Conservation (phyloP, 371 early-diverging fungal genomes). For the Basidiobolus meristosporus region DNA sequence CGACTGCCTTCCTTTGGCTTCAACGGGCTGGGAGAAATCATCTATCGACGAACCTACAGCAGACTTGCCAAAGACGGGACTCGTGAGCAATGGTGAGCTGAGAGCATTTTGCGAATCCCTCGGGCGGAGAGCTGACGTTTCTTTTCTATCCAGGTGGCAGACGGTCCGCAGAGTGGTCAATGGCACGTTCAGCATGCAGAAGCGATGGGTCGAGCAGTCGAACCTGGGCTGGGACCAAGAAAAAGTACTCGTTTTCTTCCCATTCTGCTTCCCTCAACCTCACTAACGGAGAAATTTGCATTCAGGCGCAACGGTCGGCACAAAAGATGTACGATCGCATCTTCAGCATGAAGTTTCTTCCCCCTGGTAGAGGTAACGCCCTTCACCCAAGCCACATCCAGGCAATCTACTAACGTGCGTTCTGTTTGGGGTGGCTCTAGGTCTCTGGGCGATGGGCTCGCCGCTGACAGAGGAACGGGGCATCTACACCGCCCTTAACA, state of each 20-base stretch:
- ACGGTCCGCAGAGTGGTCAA: slow-evolving; percentile 16
- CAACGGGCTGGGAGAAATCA: slow-evolving; percentile 19
- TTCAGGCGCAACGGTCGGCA: slow-evolving; percentile 9
- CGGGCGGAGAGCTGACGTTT: neutral
- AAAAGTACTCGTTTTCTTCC: too few relatives aligned
- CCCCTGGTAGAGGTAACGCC: slow-evolving; percentile 12
- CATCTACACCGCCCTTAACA: slow-evolving; percentile 14
- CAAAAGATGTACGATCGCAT: slow-evolving; percentile 16
- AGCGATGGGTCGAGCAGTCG: slow-evolving; percentile 9
- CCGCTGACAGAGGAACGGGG: slow-evolving; percentile 14
- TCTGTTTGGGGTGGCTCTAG: too few relatives aligned
- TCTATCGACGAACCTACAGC: slow-evolving; percentile 14
- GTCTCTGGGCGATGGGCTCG: slow-evolving; percentile 19
- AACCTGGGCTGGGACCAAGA: slow-evolving; percentile 9
- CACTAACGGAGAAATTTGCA: too few relatives aligned
- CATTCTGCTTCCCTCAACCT: too few relatives aligned
- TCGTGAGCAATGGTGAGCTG: slow-evolving; percentile 9
- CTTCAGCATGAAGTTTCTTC: slow-evolving; percentile 18
- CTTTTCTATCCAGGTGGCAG: slow-evolving; percentile 5
- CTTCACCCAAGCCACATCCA: too few relatives aligned
- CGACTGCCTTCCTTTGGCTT: slow-evolving; percentile 14
- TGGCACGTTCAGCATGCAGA: slow-evolving; percentile 16
- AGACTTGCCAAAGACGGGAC: slow-evolving; percentile 7
- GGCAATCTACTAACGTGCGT: too few relatives aligned
- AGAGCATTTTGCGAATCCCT: too few relatives aligned